Base-by-base conservation (phyloP, 306 rosid genomes). In the Cucurbita moschata region DNA sequence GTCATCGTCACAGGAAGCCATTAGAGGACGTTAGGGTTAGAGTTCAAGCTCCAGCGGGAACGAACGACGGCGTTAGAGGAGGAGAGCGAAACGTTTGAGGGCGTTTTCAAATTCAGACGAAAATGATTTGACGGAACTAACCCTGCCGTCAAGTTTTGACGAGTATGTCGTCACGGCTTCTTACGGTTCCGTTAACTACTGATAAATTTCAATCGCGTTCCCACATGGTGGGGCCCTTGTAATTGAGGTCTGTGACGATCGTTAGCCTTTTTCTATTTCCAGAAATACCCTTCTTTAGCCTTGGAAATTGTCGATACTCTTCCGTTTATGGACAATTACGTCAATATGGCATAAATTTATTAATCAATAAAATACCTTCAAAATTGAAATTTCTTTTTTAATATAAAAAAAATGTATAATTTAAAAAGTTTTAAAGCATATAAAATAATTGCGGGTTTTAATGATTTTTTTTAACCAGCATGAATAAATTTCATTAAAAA, bases 1-100 rank as follows among this genome's bases (percentile, higher is more conserved):
- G 79, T 92, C 97, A 85, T 94, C 97, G 86, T 86, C 95, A 89
- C 96, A 87, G 85, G 96, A 87, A 50, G 95, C 96, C 96, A 87
- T 90, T 47, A 74, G 83, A 78, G 83, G 86, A 81, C 93, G 98
- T 90, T 87, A 89, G 80, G 93, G 85, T 84, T 83, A 79, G 77
- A 77, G 84, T 81, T 83, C 83, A 66, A 66, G 73, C 43, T 49
- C 39, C 69, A 62, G 49, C 73, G 83, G 82, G 78, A 81, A 79
- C 80, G 86, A 72, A 79, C 80, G 88, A 72, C 88, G 88, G 86
- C 89, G 96, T 85, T 85, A 80, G 83, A 81, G 88, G 54, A 60
- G 75, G 44, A 53, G 15, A 18, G 50, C 46, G 75, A 77, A 44
- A 62, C 63, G 74, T 71, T 30, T 69, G 83, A 39, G 44, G 63